Base-by-base conservation (phyloP, 371 early-diverging fungal species). In the Rhizopus stolonifer region DNA sequence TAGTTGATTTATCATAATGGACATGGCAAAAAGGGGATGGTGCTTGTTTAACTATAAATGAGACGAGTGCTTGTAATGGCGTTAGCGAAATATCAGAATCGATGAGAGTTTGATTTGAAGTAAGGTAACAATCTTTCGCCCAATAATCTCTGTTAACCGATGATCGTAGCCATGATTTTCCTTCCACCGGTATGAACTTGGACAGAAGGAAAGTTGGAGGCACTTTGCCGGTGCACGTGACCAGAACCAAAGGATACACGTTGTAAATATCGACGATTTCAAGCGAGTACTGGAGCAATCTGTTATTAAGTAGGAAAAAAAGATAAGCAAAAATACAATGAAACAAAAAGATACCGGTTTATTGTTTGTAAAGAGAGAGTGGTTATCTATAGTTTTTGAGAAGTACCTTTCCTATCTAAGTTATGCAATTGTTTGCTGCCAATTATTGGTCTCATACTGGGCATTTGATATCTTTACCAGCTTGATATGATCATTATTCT, bases 51-150 rank as follows among this genome's bases (percentile, higher is more conserved):
- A 9, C 33, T 15, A 50, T 38, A 33, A 50, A 50, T 33, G 25
- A 50, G 6, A 40, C 36, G n/a, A 50, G 39, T 18, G 50, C 50
- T 3, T 50, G 50, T 33, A 50, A 25, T 13, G 50, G 23, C 6
- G 18, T 24, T 7, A 38, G 25, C 18, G 50, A 13, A 38, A 24
- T 18, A 18, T 26, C 18, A 17, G 50, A 50, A 3, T 34, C 34
- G 14, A 34, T 34, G 18, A 50, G 25, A 18, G 50, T 17, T 19
- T 14, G 23, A 17, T 50, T 50, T 3, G 50, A 50, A 18, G 25
- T 40, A 38, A 50, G 19, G 50, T 33, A 38, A 24, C 50, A 50
- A 26, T 26, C 39, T 39, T 50, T 19, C 39, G 50, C 50, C 50
- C 50, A 50, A n/a, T 39, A 24, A 24, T 50, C 50, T n/a, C n/a